Percentiles rank a stretch among this genome's conserved stretches.
phyloP scores from a whole-genome alignment of 345 rosid species.

The Eutrema heterophyllum region DNA sequence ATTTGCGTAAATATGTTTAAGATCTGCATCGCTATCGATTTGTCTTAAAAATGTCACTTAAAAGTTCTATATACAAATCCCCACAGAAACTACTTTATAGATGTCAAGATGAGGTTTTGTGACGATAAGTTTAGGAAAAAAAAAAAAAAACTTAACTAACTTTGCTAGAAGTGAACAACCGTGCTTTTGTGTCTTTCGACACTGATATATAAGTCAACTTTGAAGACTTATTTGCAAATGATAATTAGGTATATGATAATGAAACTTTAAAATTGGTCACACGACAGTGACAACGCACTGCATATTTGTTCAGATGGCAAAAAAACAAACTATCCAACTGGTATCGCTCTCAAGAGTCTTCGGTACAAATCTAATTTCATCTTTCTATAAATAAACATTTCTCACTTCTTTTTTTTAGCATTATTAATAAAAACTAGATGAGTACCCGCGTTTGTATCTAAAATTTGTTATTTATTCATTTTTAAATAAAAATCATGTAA shows the following conservation, averaged over 20 bases:
- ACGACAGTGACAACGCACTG: conserved; percentile 21
- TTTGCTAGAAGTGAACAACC: not conserved
- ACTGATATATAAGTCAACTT: not conserved
- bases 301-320: conserved; percentile 4
- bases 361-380: not conserved
- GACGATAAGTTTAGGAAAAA: no score
- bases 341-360: not conserved
- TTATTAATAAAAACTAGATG: no score
- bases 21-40: not conserved
- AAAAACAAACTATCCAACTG: not conserved
- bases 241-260: conserved; percentile 3
- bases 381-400: not conserved
- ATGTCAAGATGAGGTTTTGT: not conserved
- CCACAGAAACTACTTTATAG: not conserved
- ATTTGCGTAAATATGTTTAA: not conserved
- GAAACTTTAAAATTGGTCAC: not conserved
- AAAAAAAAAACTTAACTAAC: not conserved
- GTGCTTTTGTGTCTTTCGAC: not conserved
- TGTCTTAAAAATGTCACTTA: not conserved
- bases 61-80: not conserved
- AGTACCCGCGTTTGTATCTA: no score
- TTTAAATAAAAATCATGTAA: no score
- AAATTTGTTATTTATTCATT: no score
- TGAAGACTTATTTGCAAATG: not conserved
- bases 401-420: no score